A percentile compares a stretch with the other conserved stretches of the same genome.
phyloP scores from a whole-genome alignment of 2,329 filamentous ascomycete genomes.

The Trichophyton schoenleinii region DNA sequence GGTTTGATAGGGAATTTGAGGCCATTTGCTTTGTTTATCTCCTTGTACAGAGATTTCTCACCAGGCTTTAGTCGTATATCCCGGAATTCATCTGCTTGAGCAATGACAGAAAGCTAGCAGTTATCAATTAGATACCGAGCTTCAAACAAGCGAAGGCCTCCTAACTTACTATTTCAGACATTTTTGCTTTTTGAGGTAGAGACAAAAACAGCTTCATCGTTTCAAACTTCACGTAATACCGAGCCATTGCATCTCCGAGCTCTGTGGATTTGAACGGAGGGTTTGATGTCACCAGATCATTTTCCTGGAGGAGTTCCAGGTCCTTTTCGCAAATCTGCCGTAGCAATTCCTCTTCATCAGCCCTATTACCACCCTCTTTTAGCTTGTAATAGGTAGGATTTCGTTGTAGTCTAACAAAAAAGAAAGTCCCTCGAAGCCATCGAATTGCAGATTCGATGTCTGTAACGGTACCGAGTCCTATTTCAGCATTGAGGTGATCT shows the following conservation, averaged over 20 bases:
- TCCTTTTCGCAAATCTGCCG: conserved; percentile 59
- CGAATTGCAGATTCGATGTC: conserved; percentile 52
- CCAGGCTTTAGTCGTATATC: conserved; percentile 57
- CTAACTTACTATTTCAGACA: conserved; percentile 54
- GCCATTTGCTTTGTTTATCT: conserved; percentile 55
- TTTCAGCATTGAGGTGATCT: conserved; percentile 74
- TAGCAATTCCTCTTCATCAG: conserved; percentile 50
- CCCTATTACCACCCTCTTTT: conserved; percentile 38
- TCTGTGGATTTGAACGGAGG: conserved; percentile 50
- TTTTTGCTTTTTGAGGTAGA: conserved; percentile 47
- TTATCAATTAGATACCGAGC: background rate
- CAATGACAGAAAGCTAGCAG: conserved; percentile 50
- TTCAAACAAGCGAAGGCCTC: background rate
- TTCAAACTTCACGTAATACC: conserved; percentile 65
- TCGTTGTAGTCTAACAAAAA: conserved; percentile 59
- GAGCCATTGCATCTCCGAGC: conserved; percentile 69
- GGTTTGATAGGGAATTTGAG: conserved; percentile 62
- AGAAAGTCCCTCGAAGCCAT: conserved; percentile 68
- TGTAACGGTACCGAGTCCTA: conserved; percentile 60
- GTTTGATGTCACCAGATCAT: conserved; percentile 42
- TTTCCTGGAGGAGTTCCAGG: conserved; percentile 51
- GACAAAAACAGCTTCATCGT: conserved; percentile 62
- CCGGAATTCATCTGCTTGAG: conserved; percentile 58
- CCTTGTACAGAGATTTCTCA: conserved; percentile 58
- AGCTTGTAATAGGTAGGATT: conserved; percentile 62